Base-by-base conservation (phyloP, 202 grass and related monocot genomes). In the Sporobolus alterniflorus region DNA sequence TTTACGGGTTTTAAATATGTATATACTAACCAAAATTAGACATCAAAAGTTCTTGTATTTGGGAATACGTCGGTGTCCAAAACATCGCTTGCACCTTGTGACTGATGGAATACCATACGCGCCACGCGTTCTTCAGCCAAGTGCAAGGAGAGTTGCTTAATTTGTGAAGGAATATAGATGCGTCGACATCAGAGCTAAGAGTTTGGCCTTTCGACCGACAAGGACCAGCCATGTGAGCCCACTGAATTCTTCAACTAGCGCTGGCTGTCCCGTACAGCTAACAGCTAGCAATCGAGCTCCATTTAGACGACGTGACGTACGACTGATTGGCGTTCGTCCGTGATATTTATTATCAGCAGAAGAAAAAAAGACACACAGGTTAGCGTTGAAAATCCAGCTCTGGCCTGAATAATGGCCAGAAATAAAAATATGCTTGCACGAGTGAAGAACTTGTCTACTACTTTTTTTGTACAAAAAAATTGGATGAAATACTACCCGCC, bases 201-300 rank as follows among this genome's bases (percentile, higher is more conserved):
- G 61, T 49, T 59, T 32, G 50, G 78, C 52, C 78, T 82, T 82
- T 76, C 12, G 22, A 62, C 51, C 8, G 71, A 82, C 22, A 82
- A 76, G 64, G 78, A 87, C 52, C 25, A 75, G 31, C 62, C 39
- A 66, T 66, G 67, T 43, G 34, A 57, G 67, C 24, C 20, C 21
- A 67, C 71, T 81, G 48, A 69, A 42, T 71, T 71, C 31, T 52
- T 63, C 47, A 6, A 64, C 30, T 51, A 73, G n/a, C 42, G 20
- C 50, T 24, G 18, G 39, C 34, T 6, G 15, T 17, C 5, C 33
- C 44, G 57, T 64, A 71, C 69, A 82, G 43, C 24, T 12, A 28
- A 8, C 24, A 55, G 55, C 52, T 11, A 44, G n/a, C 13, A 14
- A 0, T 17, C 7, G 25, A 64, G 31, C 32, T 28, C 22, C 17